Percentiles rank a stretch among this genome's conserved stretches.
Evolutionary conservation across 2,329 filamentous ascomycete species (phyloP).

Genomic region (Ophiostoma quercus): DNA sequence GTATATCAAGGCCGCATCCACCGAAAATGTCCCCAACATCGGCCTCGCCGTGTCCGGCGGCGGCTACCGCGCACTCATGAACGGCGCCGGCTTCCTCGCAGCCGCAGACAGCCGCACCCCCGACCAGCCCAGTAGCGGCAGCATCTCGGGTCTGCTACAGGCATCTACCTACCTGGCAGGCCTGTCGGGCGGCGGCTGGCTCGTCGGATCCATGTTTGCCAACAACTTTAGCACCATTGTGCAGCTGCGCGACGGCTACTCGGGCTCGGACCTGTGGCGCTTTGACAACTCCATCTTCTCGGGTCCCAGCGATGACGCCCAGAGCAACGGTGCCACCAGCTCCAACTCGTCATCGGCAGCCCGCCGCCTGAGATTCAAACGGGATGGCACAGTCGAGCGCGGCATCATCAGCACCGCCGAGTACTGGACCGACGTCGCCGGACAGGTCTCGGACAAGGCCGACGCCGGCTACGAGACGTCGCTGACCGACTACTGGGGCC

Average conservation of each 20-base stretch:
- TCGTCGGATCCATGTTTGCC: constrained; percentile 72
- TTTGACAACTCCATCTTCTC: constrained; percentile 36
- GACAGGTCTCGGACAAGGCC: constrained; percentile 55
- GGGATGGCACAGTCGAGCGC: constrained; percentile 23
- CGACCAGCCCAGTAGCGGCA: constrained; percentile 56
- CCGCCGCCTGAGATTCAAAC: background rate
- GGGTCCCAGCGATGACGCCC: constrained; percentile 32
- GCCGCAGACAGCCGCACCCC: constrained; percentile 72
- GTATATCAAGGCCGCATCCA: constrained; percentile 56
- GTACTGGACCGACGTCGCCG: constrained; percentile 57
- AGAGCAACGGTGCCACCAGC: constrained; percentile 25
- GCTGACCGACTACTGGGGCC: constrained; percentile 85
- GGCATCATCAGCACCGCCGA: constrained; percentile 31
- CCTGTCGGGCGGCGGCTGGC: constrained; percentile 77
- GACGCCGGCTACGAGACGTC: constrained; percentile 62
- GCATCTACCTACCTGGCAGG: constrained; percentile 74
- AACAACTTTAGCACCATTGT: constrained; percentile 78
- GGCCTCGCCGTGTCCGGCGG: constrained; percentile 76
- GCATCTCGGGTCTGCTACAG: constrained; percentile 76
- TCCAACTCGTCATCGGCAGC: background rate
- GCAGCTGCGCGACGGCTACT: constrained; percentile 45
- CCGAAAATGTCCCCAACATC: constrained; percentile 49
- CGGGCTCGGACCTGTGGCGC: constrained; percentile 34
- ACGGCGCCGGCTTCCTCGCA: constrained; percentile 71
- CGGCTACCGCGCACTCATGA: constrained; percentile 81